Evolutionary conservation across 2,329 filamentous ascomycete genomes (phyloP), one percentile per base, ranked within the genome.

Genomic region (Ophiostoma quercus): DNA sequence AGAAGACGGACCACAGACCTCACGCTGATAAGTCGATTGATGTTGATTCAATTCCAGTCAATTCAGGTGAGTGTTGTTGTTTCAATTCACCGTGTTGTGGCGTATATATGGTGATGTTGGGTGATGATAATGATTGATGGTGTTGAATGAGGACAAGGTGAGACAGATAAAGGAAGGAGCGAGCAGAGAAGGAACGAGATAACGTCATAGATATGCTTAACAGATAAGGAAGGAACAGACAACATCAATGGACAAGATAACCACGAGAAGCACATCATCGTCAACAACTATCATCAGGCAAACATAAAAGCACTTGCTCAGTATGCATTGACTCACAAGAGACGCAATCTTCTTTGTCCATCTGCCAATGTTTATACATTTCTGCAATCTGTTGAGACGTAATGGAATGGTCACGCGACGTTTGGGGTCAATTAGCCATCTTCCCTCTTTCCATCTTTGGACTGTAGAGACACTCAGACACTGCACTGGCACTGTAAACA

Each of bases 361-460:
- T 62, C 22, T 62, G 16, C 29, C 8, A 34, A 32, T 19, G 32
- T 60, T 60, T 60, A 60, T 63, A 63, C 32, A 32, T 32, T 32
- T 34, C 19, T 32, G 25, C 60, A 63, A 19, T 32, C 8, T 32
- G 60, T 63, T 32, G 29, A 60, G 54, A 32, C 29, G 60, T 57
- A 57, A 25, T 57, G 22, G n/a, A 57, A 57, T 57, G 51, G 22
- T 57, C 51, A 57, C 51, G 51, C 51, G 51, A 57, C 51, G 51
- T 57, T 57, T 57, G 51, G 51, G 51, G 51, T 29, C 51, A 22
- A 29, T 57, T 57, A 22, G 51, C 51, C n/a, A 25, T 57, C n/a
- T 57, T 25, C n/a, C n/a, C 47, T 51, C 16, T 51, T 25, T 25
- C 51, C 51, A 57, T 16, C 8, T 57, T 16, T 25, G 9, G n/a